Base-by-base conservation (phyloP, 164 flowering plant genomes). In the Buxus sempervirens region DNA sequence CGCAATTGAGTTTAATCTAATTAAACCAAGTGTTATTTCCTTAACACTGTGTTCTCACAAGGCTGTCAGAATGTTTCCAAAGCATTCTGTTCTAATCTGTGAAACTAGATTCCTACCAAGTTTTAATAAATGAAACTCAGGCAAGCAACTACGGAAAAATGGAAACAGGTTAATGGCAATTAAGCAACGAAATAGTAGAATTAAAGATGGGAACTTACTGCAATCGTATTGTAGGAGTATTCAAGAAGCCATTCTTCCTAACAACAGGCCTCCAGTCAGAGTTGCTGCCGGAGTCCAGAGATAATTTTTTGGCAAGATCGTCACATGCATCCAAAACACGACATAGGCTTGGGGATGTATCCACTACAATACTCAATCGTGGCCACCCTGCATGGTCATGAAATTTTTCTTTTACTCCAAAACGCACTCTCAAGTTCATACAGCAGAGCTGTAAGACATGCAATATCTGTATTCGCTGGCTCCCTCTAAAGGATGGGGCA, bases 181-280 rank as follows among this genome's bases (percentile, higher is more conserved):
- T 20, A 8, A 9, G 3, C 15, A 60, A 28, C 21, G 51, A 38
- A 41, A 9, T 23, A 45, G 63, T 25, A 12, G 36, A 18, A 41
- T 22, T 24, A 55, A 12, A 62, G 20, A 55, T 28, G 22, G 57
- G 28, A 75, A 86, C 97, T 84, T 88, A 90, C 99, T 88, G 77
- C 59, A 93, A 64, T 60, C 99, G 86, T 25, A 87, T 64, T 16
- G 90, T 87, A 42, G 97, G 81, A 58, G 72, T 74, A 78, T 87
- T 87, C 60, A 64, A 53, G 74, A 77, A 89, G 70, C 90, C 88
- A 63, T 65, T 59, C 77, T 81, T 88, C 64, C 89, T 76, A 28
- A 58, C 96, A 26, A 81, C 77, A 66, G 86, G 86, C 78, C 86
- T 82, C 98, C 98, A 96, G 21, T 88, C 90, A 58, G 98, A 90